phyloP scores from a whole-genome alignment of 2,329 filamentous ascomycete genomes.

The Penicillium sp. region DNA sequence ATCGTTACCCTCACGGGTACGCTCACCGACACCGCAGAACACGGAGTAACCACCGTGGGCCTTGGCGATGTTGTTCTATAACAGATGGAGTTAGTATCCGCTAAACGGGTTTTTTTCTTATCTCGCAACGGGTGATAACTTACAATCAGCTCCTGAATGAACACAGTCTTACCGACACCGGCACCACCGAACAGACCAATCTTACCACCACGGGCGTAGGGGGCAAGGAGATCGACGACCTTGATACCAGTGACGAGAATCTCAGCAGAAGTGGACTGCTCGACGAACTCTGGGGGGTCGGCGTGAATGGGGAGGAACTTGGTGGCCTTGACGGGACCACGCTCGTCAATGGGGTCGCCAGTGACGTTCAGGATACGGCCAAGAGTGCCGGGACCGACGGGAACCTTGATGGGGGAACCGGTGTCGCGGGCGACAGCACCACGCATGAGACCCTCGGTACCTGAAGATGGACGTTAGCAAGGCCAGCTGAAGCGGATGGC shows the following conservation, averaged over 20 bases:
- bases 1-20: constrained; percentile 99
- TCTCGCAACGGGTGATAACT: constrained; percentile 39
- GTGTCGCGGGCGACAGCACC: constrained; percentile 85
- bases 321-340: constrained; percentile 93
- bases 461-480: constrained; percentile 53
- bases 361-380: constrained; percentile 99
- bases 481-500: constrained; percentile 9
- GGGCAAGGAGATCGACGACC: constrained; percentile 98
- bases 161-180: constrained; percentile 99
- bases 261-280: constrained; percentile 96
- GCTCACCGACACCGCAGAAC: constrained; percentile 99
- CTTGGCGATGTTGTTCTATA: constrained; percentile 98
- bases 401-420: constrained; percentile 93
- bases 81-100: not conserved
- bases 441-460: constrained; percentile 99
- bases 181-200: constrained; percentile 99
- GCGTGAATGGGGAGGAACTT: constrained; percentile 91
- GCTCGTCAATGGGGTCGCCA: constrained; percentile 99
- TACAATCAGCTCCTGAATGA: constrained; percentile 99
- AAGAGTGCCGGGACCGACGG: constrained; percentile 89
- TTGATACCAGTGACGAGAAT: constrained; percentile 99
- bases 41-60: constrained; percentile 99
- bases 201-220: constrained; percentile 99
- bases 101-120: not conserved
- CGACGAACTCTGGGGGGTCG: constrained; percentile 87